Evolutionary conservation across 495 filamentous ascomycete species (phyloP), one percentile per base, ranked within the genome.

Genomic region (Xylaria venustula): DNA sequence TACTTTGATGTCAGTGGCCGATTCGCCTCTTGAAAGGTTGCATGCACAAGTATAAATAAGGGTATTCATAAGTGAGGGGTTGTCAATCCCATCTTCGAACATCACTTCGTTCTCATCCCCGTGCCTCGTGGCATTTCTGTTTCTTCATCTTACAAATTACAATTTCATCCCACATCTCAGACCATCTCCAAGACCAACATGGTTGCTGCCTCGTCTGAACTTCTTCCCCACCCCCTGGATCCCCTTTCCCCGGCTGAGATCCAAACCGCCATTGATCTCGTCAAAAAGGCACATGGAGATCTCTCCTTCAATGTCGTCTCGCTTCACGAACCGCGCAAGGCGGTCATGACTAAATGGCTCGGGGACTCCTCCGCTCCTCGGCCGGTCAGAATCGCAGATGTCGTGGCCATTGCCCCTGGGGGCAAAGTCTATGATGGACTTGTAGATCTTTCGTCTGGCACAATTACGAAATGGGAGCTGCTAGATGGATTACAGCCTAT

Each of bases 271-370:
- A 88, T 93, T 53, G 71, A 81, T 1, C 76, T 92, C 37, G 77
- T 96, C 57, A 85, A 86, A 41, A 85, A 88, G 61, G 84, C 88
- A 57, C 79, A 96, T 75, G 87, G 84, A 52, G 68, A 80, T 28
- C 81, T 96, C 45, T 85, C 85, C 70, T 97, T 92, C 84, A 96
- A 97, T 78, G 90, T 92, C 3, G 87, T 97, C 54, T 88, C 90
- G n/a, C 76, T 96, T 9, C 90, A 84, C 49, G 93, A 97, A 78
- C 93, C 93, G 15, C 86, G 86, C 64, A 97, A 97, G 81, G 85
- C 81, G 28, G 87, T 93, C 68, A 95, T 97, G 91, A 79, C 87
- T 67, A 84, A 83, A 51, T 98, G 92, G 91, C 71, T 96, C 2
- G 84, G 78, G 34, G 78, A 87, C 54, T 83, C 89, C 12, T 80